Base-by-base conservation (phyloP, 2,329 filamentous ascomycete species). In the Scortechinia acanthostroma region DNA sequence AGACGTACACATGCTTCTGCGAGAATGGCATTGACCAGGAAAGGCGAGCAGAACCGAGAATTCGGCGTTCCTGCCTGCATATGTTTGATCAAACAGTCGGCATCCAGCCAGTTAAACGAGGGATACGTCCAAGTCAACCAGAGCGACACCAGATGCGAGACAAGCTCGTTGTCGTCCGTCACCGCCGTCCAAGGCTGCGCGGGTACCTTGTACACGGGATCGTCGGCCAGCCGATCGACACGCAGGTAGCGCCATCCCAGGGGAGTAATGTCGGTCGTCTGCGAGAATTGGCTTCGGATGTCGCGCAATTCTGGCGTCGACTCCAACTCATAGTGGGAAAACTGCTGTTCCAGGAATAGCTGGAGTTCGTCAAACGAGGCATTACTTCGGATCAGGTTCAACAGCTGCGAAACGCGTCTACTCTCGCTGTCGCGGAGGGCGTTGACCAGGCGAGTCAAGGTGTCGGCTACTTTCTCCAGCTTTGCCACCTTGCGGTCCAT, bases 1-100 rank as follows among this genome's bases (percentile, higher is more conserved):
- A n/a, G n/a, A 54, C 58, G 46, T 52, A 60, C 59, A 52, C 59
- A 57, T 25, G 57, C 55, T 43, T 59, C 55, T 13, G 56, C 50
- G 1, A 62, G 50, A 21, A 63, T 58, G 16, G 53, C 51, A 47
- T 63, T 63, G 21, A 62, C 60, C 35, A 63, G 49, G 37, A 59
- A 61, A 2, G 59, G 55, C 2, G 59, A 58, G 49, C 60, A 63
- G 42, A 56, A 61, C 10, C 42, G 48, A 6, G 51, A 55, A 4
- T 56, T 37, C 17, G 58, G 21, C 20, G 57, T 45, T 4, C 55
- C 53, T 4, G 47, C 42, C 44, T 51, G 48, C 59, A 60, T 61
- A 17, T 55, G 58, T 1, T 47, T 43, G 5, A 62, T 47, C 37
- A 63, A 61, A 17, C 53, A 25, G 21, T 57, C 53, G 14, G 50